phyloP scores from a whole-genome alignment of 495 filamentous ascomycete species.

The Hyaloscypha hepaticicola region DNA sequence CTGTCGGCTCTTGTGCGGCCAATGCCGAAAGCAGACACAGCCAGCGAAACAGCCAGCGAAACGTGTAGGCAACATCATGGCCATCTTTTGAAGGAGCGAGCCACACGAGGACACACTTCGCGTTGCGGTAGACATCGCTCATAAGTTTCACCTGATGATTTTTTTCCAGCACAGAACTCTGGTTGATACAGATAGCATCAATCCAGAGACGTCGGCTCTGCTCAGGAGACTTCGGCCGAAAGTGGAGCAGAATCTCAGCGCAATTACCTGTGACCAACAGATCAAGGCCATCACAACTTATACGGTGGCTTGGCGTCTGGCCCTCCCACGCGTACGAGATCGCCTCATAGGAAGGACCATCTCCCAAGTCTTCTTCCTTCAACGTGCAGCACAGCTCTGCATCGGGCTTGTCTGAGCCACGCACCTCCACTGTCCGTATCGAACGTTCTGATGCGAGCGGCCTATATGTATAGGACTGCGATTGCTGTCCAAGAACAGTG shows the following conservation, averaged over 20 bases:
- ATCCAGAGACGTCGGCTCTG: constrained; percentile 6
- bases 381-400: neutral
- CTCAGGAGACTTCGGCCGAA: constrained; percentile 2
- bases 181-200: constrained; percentile 18
- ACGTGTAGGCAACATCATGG: too few relatives aligned
- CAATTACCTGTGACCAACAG: constrained; percentile 7
- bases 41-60: neutral
- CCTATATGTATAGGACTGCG: too few relatives aligned
- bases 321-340: constrained; percentile 8
- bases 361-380: constrained; percentile 5
- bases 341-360: constrained; percentile 7
- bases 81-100: constrained; percentile 3
- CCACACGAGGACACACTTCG: constrained; percentile 13
- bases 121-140: constrained; percentile 10
- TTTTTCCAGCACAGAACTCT: constrained; percentile 9
- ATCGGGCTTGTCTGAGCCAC: too few relatives aligned
- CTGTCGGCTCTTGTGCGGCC: constrained; percentile 5
- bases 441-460: too few relatives aligned
- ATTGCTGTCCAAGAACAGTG: too few relatives aligned
- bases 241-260: constrained; percentile 6
- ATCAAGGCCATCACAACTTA: constrained; percentile 7
- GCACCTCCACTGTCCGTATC: too few relatives aligned
- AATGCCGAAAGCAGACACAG: constrained; percentile 7
- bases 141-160: constrained; percentile 14
- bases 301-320: constrained; percentile 8